Evolutionary conservation across 352 stramenopile genomes (phyloP).

Genomic region (Pythium utonaiense): DNA sequence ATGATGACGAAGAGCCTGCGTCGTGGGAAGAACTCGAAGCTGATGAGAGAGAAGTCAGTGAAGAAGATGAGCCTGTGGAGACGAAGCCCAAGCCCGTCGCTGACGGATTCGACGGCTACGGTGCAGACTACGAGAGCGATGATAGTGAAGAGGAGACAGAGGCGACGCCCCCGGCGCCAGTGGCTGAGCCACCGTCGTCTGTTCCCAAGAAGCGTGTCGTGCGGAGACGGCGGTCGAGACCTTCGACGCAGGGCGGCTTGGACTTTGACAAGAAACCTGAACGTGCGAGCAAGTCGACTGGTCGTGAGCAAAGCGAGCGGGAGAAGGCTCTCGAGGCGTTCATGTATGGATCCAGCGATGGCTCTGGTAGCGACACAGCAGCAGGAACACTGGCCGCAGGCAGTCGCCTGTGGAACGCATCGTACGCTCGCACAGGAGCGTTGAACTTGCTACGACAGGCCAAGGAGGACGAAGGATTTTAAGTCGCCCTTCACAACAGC

Average conservation of each 20-base stretch:
- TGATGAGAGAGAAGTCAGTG: slow-evolving; percentile 16
- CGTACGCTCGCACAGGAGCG: slow-evolving; percentile 65
- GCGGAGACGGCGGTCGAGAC: slow-evolving; percentile 11
- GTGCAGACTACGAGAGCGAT: slow-evolving; percentile 63
- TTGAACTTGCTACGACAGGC: slow-evolving; percentile 52
- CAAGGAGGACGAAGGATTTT: slow-evolving; percentile 79
- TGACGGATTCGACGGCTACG: slow-evolving; percentile 38
- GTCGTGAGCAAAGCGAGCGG: slow-evolving; percentile 7
- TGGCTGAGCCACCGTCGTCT: neutral
- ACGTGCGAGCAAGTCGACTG: neutral
- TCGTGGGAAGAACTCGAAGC: slow-evolving; percentile 5
- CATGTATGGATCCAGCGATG: slow-evolving; percentile 18
- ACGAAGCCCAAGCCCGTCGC: slow-evolving; percentile 1
- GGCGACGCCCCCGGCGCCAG: neutral
- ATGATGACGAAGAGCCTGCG: neutral
- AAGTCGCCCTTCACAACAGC: too few species aligned
- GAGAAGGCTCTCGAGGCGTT: slow-evolving; percentile 16
- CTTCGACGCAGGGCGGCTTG: neutral
- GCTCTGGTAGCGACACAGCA: slow-evolving; percentile 13
- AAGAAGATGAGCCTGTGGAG: neutral
- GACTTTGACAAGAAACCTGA: neutral
- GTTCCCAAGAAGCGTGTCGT: slow-evolving; percentile 1
- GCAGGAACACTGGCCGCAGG: slow-evolving; percentile 14
- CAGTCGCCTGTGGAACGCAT: slow-evolving; percentile 32
- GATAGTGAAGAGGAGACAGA: slow-evolving; percentile 42